A percentile compares a stretch with the other conserved stretches of the same genome.
phyloP scores from a whole-genome alignment of 179 eudicot genomes.

The Silene coronaria region DNA sequence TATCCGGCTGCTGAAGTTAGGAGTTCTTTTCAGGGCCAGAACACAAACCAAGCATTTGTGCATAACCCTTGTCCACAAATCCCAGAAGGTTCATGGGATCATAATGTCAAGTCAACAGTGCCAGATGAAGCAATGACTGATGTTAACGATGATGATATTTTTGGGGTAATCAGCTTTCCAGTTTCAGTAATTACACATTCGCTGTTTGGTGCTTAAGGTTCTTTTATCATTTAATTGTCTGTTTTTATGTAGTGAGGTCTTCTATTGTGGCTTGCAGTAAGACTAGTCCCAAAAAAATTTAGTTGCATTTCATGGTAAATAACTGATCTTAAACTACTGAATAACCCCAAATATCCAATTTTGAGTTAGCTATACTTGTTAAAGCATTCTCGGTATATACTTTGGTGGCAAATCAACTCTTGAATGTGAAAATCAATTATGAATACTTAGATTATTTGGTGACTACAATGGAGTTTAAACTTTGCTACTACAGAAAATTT shows the following conservation, averaged over 20 bases:
- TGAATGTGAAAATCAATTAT: neutral
- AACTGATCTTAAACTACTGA: neutral
- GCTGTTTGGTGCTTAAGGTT: neutral
- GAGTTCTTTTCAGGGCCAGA: slow-evolving; percentile 25
- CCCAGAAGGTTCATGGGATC: slow-evolving; percentile 29
- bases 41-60: slow-evolving; percentile 23
- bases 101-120: slow-evolving; percentile 28
- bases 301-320: neutral
- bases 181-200: neutral
- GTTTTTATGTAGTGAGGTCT: neutral
- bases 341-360: neutral
- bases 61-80: slow-evolving; percentile 27
- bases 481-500: neutral
- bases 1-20: slow-evolving; percentile 30
- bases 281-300: neutral
- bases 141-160: slow-evolving; percentile 74
- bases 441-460: neutral
- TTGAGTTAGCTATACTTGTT: neutral
- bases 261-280: neutral
- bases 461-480: neutral
- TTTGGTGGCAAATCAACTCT: neutral
- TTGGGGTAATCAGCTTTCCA: slow-evolving; percentile 53
- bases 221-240: neutral
- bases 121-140: slow-evolving; percentile 30
- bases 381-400: neutral